A percentile compares a stretch with the other conserved stretches of the same genome.
phyloP scores from a whole-genome alignment of 1,139 yeast genomes.

The Yamadazyma songkhlaensis region DNA sequence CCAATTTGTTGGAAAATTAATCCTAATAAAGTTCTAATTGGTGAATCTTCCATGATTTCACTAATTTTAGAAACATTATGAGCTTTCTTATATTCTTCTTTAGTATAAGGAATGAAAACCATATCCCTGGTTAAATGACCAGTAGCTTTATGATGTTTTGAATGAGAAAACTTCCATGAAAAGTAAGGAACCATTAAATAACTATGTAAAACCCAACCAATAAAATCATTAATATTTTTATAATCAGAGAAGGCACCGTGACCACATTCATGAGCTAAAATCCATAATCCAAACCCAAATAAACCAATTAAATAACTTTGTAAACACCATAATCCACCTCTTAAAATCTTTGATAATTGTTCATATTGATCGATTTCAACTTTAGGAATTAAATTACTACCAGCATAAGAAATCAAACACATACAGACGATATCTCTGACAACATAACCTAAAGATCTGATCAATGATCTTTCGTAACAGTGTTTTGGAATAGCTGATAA shows the following conservation, averaged over 20 bases:
- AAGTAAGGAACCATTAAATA: constrained; percentile 78
- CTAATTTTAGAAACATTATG: constrained; percentile 42
- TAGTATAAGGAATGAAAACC: constrained; percentile 75
- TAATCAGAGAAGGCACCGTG: constrained; percentile 82
- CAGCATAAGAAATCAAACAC: constrained; percentile 49
- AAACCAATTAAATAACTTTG: constrained; percentile 54
- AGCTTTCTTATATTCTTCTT: constrained; percentile 47
- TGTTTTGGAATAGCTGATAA: constrained; percentile 71
- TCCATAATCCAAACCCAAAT: constrained; percentile 80
- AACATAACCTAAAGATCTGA: constrained; percentile 60
- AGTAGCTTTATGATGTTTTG: constrained; percentile 86
- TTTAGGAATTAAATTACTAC: constrained; percentile 48
- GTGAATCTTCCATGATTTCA: constrained; percentile 72
- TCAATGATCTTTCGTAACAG: constrained; percentile 65
- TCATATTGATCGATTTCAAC: constrained; percentile 22
- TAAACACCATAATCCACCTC: constrained; percentile 39
- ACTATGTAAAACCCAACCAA: constrained; percentile 84
- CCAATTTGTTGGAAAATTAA: constrained; percentile 70
- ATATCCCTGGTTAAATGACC: constrained; percentile 79
- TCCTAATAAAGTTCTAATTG: constrained; percentile 54
- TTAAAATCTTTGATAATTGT: constrained; percentile 19
- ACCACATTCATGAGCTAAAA: constrained; percentile 88
- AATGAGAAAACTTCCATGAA: constrained; percentile 81
- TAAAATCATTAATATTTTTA: constrained; percentile 63
- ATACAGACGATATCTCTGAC: constrained; percentile 59